Evolutionary conservation across 2,329 filamentous ascomycete species (phyloP).

Genomic region (Penicillium thymicola): DNA sequence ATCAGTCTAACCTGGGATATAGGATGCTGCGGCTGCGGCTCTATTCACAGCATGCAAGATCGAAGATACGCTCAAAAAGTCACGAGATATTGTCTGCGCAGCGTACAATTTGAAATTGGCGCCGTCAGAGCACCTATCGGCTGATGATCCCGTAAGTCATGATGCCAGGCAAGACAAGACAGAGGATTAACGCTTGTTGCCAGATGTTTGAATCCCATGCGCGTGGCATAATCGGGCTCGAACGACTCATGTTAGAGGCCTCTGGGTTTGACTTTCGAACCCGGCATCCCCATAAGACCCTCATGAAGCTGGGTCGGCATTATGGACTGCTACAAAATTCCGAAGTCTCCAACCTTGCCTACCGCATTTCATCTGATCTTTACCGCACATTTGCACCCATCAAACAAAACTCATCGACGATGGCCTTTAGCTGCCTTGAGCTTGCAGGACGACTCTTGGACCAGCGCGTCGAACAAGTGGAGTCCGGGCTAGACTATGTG

Average conservation of each 20-base stretch:
- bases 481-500: slow-evolving; percentile 49
- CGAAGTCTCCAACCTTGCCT: slow-evolving; percentile 64
- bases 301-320: slow-evolving; percentile 72
- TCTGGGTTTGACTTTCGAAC: slow-evolving; percentile 92
- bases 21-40: slow-evolving; percentile 83
- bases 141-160: slow-evolving; percentile 72
- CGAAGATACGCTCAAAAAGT: slow-evolving; percentile 97
- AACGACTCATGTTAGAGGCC: slow-evolving; percentile 88
- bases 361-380: slow-evolving; percentile 79
- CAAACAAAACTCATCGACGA: slow-evolving; percentile 81
- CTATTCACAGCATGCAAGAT: slow-evolving; percentile 95
- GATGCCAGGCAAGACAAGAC: not conserved
- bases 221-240: slow-evolving; percentile 80
- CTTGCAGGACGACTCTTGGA: slow-evolving; percentile 69
- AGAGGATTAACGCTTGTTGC: not conserved
- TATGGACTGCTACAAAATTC: slow-evolving; percentile 53
- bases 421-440: slow-evolving; percentile 79
- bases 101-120: slow-evolving; percentile 78
- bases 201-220: slow-evolving; percentile 77
- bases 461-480: slow-evolving; percentile 51
- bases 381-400: slow-evolving; percentile 91
- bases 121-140: slow-evolving; percentile 64
- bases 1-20: slow-evolving; percentile 16
- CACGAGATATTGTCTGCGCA: slow-evolving; percentile 84
- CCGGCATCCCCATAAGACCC: slow-evolving; percentile 77